phyloP scores from a whole-genome alignment of 352 stramenopile genomes.

The Globisporangium ultimum region DNA sequence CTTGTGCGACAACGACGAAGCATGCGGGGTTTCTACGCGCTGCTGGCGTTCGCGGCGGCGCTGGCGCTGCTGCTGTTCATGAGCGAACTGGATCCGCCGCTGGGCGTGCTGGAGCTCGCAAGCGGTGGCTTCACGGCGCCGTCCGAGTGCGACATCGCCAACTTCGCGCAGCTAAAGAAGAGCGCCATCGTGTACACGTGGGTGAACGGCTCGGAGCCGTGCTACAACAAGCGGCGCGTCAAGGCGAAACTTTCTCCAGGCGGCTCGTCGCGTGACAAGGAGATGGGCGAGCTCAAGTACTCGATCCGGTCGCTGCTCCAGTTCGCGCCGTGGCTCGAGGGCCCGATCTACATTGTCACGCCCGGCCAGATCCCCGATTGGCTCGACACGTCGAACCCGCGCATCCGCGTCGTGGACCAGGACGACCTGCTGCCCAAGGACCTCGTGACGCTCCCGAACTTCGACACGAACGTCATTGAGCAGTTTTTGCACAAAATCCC shows the following conservation, averaged over 20 bases:
- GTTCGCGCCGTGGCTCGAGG: constrained; percentile 74
- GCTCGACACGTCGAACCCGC: constrained; percentile 65
- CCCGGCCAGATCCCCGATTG: constrained; percentile 80
- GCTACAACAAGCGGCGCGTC: constrained; percentile 66
- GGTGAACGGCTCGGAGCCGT: constrained; percentile 79
- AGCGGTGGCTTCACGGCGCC: constrained; percentile 32
- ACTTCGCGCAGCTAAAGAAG: constrained; percentile 58
- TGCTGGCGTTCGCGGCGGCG: constrained; percentile 41
- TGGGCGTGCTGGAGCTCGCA: constrained; percentile 47
- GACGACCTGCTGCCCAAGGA: constrained; percentile 69
- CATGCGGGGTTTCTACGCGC: constrained; percentile 51
- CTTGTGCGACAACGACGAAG: neutral
- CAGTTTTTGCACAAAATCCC: constrained; percentile 87
- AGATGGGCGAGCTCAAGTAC: constrained; percentile 87
- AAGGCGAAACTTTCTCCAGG: constrained; percentile 47
- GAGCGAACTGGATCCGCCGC: constrained; percentile 43
- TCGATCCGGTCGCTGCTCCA: constrained; percentile 79
- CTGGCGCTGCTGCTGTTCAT: constrained; percentile 50
- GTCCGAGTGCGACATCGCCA: constrained; percentile 62
- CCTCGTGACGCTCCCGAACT: constrained; percentile 57
- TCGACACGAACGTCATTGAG: constrained; percentile 85
- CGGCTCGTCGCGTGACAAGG: constrained; percentile 72
- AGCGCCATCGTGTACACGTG: constrained; percentile 84
- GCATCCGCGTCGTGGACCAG: constrained; percentile 72
- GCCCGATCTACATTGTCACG: constrained; percentile 82